Base-by-base conservation (phyloP, 495 filamentous ascomycete species). In the Aspergillus cavernicola region DNA sequence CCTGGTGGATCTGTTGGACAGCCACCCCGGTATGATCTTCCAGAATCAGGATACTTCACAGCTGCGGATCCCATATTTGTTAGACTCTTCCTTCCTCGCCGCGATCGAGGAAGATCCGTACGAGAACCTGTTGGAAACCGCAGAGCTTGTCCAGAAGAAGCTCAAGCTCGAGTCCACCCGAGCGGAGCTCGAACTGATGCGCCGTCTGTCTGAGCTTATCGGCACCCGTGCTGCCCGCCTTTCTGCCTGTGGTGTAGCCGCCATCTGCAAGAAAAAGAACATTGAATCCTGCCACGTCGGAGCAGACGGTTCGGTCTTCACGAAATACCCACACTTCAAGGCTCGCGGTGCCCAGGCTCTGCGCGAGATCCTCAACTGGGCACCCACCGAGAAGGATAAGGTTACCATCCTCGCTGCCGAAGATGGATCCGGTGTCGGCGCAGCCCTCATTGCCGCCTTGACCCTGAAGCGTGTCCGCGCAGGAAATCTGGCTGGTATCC, bases 271-370 rank as follows among this genome's bases (percentile, higher is more conserved):
- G 69, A 97, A 96, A 85, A 97, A 96, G 78, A 82, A 85, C 52
- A 90, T 89, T 58, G 73, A 83, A 57, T 80, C 84, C 12, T 95
- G 89, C 80, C 92, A 97, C 68, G 92, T 97, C 16, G 92, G 92
- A 60, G 92, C 92, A 33, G 92, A 97, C 60, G 92, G 92, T 20
- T 92, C 88, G 10, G 91, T 97, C 37, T 97, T 97, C 78, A 96
- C 95, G 79, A 96, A 96, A 69, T 97, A 97, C 73, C 92, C 92
- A 2, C 89, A 96, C 70, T 97, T 97, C 80, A 92, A 96, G 79
- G 81, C 81, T 13, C 87, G 92, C 43, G 90, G 91, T 50, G 92
- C 92, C 4, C 77, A 84, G 59, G 92, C 92, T 18, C 83, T 97
- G 18, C 84, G 90, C 16, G 92, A 97, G 76, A 96, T 97, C 60